Base-by-base conservation (phyloP, 345 rosid species). In the Sisymbrium irio region DNA sequence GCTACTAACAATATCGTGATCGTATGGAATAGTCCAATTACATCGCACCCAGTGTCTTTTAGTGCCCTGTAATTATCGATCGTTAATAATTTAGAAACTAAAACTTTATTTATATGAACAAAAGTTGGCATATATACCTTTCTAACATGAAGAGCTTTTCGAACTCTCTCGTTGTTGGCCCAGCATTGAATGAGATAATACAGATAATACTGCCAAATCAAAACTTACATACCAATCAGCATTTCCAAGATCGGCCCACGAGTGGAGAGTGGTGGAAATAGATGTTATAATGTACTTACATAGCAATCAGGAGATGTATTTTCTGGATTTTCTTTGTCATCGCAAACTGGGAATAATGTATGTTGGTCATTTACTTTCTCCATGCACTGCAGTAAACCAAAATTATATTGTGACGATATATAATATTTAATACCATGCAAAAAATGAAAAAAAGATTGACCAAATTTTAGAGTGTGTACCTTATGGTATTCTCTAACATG, bases 111-210 rank as follows among this genome's bases (percentile, higher is more conserved):
- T 35, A 14, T 39, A 11, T 55, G 9, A 41, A 17, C 14, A 41
- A 32, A 28, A 46, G 10, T 20, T 39, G 15, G 10, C 17, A 7
- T 59, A 15, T 59, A 15, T 72, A 73, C 76, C 68, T 62, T 50
- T 0, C 0, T 1, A 27, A 72, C 69, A 27, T 72, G 68, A 72
- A 72, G 69, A 25, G 76, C 77, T 64, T 62, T 33, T 0, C 65
- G 77, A 40, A 73, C 77, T 8, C 42, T 64, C 32, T 64, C 56
- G 42, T 64, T 25, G 13, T 73, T 73, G 14, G 71, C 77, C 77
- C 77, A 73, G 1, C 7, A 28, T 28, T 28, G 4, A 28, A 28
- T 5, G 0, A 32, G 17, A 41, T 41, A 14, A 5, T 41, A 73
- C 14, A 45, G 0, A 64, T 63, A 73, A 30, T 39, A 62, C 77